phyloP scores from a whole-genome alignment of 768 basidiomycete species.

The Leccinum barrowsii region DNA sequence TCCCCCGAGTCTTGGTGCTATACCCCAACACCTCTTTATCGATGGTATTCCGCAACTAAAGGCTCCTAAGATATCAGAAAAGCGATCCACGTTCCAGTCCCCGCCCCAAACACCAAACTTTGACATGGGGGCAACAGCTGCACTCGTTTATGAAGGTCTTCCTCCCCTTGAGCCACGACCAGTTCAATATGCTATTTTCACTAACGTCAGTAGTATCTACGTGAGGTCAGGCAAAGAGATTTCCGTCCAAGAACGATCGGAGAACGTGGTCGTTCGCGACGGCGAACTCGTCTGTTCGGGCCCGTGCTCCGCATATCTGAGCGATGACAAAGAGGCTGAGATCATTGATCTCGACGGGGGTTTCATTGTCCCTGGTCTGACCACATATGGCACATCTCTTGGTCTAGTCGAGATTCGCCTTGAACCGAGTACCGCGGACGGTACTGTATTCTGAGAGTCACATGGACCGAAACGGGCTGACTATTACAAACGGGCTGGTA shows the following conservation, averaged over 20 bases:
- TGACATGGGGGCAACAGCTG: constrained; percentile 59
- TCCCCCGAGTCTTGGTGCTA: constrained; percentile 71
- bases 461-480: too few relatives aligned
- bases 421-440: constrained; percentile 72
- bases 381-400: constrained; percentile 67
- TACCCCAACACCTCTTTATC: constrained; percentile 74
- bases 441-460: constrained; percentile 36
- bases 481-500: too few relatives aligned
- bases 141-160: constrained; percentile 66
- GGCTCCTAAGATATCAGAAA: constrained; percentile 37
- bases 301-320: constrained; percentile 20
- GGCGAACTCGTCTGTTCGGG: constrained; percentile 54
- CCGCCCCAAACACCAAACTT: constrained; percentile 65
- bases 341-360: constrained; percentile 71
- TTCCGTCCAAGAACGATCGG: constrained; percentile 25
- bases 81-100: constrained; percentile 40
- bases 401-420: constrained; percentile 66
- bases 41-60: constrained; percentile 78
- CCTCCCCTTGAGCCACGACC: constrained; percentile 56
- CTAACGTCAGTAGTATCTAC: constrained; percentile 56
- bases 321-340: constrained; percentile 22
- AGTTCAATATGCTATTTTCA: constrained; percentile 49
- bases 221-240: constrained; percentile 22
- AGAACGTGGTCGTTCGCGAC: constrained; percentile 39
- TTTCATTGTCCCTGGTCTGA: constrained; percentile 62